Evolutionary conservation across 306 rosid genomes (phyloP).

Genomic region (Cucumis hystrix): DNA sequence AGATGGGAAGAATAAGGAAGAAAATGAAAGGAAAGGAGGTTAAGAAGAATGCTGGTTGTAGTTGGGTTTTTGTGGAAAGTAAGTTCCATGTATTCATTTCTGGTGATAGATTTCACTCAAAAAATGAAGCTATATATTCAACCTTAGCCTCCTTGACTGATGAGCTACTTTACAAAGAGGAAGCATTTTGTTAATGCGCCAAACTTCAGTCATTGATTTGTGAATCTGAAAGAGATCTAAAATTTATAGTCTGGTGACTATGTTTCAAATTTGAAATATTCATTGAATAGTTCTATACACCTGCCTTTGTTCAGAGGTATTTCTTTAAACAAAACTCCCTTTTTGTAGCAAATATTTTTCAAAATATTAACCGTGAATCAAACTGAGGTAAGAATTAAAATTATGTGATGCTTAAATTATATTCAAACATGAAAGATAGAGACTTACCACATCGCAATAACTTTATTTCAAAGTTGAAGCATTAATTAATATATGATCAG

Average conservation of each 20-base stretch:
- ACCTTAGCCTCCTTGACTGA: conserved; percentile 32
- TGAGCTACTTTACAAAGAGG: conserved; percentile 18
- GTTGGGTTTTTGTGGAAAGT: conserved; percentile 60
- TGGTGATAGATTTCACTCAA: conserved; percentile 38
- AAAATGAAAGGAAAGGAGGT: conserved; percentile 61
- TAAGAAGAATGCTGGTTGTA: conserved; percentile 60
- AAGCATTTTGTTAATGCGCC: conserved; percentile 2
- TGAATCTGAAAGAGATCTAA: background rate
- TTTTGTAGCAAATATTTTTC: background rate
- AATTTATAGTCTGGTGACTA: background rate
- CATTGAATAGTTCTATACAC: background rate
- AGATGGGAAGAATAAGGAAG: conserved; percentile 71
- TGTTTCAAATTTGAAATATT: background rate
- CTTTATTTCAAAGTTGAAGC: background rate
- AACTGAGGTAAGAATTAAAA: background rate
- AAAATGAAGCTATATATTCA: conserved; percentile 39
- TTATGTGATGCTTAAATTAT: background rate
- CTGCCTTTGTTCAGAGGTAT: background rate
- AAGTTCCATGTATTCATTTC: conserved; percentile 55
- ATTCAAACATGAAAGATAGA: background rate
- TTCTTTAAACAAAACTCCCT: background rate
- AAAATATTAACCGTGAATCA: background rate
- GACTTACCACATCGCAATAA: background rate
- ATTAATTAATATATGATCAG: background rate
- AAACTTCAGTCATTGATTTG: background rate